A percentile compares a stretch with the other conserved stretches of the same genome.
These are phyloP conservation scores for Andalucia godoyi DNA, from an alignment of 78 protist genomes.

Conservation along the genomic window DNA sequence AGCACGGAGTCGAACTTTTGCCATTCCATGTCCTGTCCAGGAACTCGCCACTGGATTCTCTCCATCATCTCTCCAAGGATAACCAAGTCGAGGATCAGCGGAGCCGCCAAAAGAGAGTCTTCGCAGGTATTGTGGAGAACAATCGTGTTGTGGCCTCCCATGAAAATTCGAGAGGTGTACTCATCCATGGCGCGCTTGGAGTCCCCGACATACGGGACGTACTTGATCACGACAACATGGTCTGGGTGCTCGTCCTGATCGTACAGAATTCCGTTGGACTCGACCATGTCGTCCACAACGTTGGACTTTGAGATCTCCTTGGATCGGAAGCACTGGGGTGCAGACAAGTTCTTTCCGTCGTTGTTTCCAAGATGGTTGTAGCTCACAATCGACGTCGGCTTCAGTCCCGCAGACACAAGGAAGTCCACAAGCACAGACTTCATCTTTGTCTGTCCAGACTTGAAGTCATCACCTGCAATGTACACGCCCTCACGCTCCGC, in stretches of 20 bases:
- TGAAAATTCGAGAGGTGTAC: conserved; percentile 83
- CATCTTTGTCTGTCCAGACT: conserved; percentile 99
- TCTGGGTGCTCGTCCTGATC: conserved; percentile 86
- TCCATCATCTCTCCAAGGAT: conserved; percentile 72
- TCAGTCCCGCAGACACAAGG: conserved; percentile 94
- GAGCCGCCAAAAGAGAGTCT: conserved; percentile 96
- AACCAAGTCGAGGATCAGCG: conserved; percentile 93
- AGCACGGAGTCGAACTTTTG: conserved; percentile 69
- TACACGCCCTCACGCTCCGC: conserved; percentile 64
- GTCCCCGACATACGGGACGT: conserved; percentile 98
- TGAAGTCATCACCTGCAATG: conserved; percentile 99
- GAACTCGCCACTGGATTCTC: background rate
- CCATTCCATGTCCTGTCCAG: conserved; percentile 16
- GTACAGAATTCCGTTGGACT: conserved; percentile 82
- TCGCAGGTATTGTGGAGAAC: conserved; percentile 71
- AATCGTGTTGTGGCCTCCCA: conserved; percentile 93
- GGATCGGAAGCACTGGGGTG: conserved; percentile 91
- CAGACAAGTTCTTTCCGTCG: conserved; percentile 95
- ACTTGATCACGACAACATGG: conserved; percentile 97
- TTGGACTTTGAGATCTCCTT: conserved; percentile 97
- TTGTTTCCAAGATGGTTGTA: conserved; percentile 99
- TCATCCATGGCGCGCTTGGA: conserved; percentile 99
- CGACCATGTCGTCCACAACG: conserved; percentile 98
- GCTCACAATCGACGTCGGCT: conserved; percentile 81
- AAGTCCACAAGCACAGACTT: conserved; percentile 96